Base-by-base conservation (phyloP, 2,329 filamentous ascomycete species). In the Penicillium hesseltinei region DNA sequence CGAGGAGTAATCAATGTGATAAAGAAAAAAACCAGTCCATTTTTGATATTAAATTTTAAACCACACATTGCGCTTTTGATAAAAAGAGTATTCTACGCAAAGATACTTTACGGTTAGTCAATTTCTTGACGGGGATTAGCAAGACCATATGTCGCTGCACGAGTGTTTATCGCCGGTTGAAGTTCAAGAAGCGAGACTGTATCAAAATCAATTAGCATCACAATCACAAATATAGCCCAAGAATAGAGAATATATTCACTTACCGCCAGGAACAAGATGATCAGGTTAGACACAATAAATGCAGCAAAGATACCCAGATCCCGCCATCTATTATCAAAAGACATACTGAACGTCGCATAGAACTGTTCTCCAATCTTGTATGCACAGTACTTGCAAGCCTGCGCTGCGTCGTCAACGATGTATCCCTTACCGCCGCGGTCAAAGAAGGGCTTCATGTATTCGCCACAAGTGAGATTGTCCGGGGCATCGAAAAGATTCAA, bases 351-450 rank as follows among this genome's bases (percentile, higher is more conserved):
- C 0, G 84, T 81, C 52, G 78, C 70, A 70, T 90, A 95, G 69
- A 93, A 96, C 76, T 96, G 81, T 63, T 96, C 89, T 31, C 91
- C 92, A 13, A 90, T 77, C 60, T 83, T 86, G 77, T 86, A 95
- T 0, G 91, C 89, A 69, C 92, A 96, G 77, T 95, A 96, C 67
- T 88, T 78, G 76, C 92, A 96, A 23, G 80, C 75, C 46, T 77
- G 82, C 0, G 88, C 90, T 1, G 80, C 78, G 63, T 89, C 88
- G 66, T 86, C 78, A 38, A 84, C 79, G 3, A 96, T 71, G 65
- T 95, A 95, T 0, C 91, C 91, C 0, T 83, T 70, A 0, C 87
- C 88, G n/a, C 89, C 87, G 3, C 67, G 67, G 3, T 78, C 76
- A 69, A 94, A 92, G 76, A 90, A 95, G 2, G 80, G 66, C 42